Conservation (phyloP, 352 stramenopile species). For the Globisporangium irregulare region DNA sequence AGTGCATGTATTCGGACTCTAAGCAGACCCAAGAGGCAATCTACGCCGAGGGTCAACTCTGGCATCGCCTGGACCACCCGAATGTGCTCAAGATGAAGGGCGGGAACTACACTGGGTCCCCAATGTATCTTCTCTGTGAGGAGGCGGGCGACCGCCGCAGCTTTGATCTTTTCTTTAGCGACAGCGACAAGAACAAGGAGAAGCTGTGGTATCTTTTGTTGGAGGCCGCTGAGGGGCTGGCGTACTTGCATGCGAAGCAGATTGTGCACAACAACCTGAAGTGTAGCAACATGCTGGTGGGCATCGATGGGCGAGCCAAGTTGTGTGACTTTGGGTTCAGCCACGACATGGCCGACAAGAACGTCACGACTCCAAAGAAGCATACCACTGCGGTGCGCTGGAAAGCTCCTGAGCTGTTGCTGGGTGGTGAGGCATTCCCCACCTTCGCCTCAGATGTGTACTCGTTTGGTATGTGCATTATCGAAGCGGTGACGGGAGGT, state of each 20-base stretch:
- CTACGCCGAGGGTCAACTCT: constrained; percentile 26
- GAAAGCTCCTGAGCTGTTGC: constrained; percentile 25
- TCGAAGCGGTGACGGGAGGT: constrained; percentile 22
- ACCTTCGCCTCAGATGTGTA: constrained; percentile 26
- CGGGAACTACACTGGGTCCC: constrained; percentile 23
- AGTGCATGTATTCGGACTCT: constrained; percentile 25
- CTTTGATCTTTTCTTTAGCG: constrained; percentile 19
- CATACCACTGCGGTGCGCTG: constrained; percentile 19
- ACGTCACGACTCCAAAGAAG: not conserved
- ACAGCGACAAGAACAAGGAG: not conserved
- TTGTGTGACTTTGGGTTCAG: constrained; percentile 27
- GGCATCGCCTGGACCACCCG: constrained; percentile 23
- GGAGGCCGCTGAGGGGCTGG: constrained; percentile 28
- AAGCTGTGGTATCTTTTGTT: constrained; percentile 3
- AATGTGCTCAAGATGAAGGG: constrained; percentile 31
- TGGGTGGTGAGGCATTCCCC: not conserved
- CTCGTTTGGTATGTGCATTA: constrained; percentile 30
- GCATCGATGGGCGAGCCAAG: constrained; percentile 25
- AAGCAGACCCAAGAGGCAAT: constrained; percentile 17
- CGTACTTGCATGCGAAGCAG: constrained; percentile 28
- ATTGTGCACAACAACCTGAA: constrained; percentile 42
- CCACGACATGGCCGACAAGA: constrained; percentile 1
- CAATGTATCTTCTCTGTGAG: constrained; percentile 26
- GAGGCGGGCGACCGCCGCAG: constrained; percentile 23
- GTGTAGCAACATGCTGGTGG: constrained; percentile 29